Conservation (phyloP, 805 yeast genomes). For the Hanseniaspora valbyensis region DNA sequence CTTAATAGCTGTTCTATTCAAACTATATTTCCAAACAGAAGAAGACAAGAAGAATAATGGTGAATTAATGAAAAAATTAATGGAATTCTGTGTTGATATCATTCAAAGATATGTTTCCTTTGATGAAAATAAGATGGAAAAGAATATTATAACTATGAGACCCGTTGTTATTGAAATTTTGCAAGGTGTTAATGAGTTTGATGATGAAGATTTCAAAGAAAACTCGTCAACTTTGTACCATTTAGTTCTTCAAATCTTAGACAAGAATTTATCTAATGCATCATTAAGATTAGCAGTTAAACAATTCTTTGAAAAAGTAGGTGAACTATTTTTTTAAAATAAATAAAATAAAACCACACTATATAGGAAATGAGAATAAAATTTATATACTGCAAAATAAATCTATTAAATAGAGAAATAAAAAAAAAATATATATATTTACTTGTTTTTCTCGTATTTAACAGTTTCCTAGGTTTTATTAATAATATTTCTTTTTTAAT, state of each 20-base stretch:
- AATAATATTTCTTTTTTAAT: too few species aligned
- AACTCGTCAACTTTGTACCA: conserved; percentile 53
- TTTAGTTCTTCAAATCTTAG: conserved; percentile 47
- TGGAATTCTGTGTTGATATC: conserved; percentile 62
- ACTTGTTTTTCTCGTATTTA: too few species aligned
- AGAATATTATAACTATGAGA: conserved; percentile 75
- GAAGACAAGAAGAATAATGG: conserved; percentile 41
- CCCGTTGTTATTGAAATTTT: conserved; percentile 85
- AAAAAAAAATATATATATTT: too few species aligned
- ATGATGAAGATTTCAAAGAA: conserved; percentile 54
- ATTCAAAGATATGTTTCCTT: conserved; percentile 58
- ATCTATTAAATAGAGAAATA: too few species aligned
- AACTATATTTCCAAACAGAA: conserved; percentile 41
- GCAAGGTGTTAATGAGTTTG: conserved; percentile 70
- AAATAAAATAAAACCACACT: neutral
- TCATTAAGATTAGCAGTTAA: conserved; percentile 54
- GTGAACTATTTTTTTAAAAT: conserved; percentile 30
- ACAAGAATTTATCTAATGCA: conserved; percentile 32
- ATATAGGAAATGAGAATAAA: too few species aligned
- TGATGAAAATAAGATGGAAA: conserved; percentile 63
- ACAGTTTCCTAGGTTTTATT: too few species aligned
- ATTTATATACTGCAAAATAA: too few species aligned
- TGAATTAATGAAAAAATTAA: conserved; percentile 33
- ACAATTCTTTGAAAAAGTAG: conserved; percentile 47
- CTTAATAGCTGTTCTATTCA: conserved; percentile 66